Percentiles rank a stretch among this genome's conserved stretches.
phyloP scores from a whole-genome alignment of 2,329 filamentous ascomycete species.

The Botrytis byssoidea region DNA sequence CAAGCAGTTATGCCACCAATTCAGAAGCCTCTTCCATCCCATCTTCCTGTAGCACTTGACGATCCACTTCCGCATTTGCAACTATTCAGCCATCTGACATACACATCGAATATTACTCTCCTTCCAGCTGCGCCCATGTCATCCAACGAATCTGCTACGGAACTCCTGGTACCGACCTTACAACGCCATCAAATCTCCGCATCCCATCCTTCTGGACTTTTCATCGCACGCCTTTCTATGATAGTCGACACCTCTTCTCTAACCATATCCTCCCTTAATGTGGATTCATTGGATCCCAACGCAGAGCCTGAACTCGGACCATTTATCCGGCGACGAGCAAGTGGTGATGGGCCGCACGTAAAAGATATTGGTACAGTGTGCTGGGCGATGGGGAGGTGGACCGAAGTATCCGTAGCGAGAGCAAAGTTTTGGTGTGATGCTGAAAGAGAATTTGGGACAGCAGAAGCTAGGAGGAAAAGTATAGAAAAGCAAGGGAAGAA shows the following conservation, averaged over 20 bases:
- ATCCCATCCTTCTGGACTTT: constrained; percentile 50
- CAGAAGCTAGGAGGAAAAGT: constrained; percentile 35
- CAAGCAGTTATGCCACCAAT: constrained; percentile 39
- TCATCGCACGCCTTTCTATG: constrained; percentile 57
- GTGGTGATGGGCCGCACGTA: constrained; percentile 46
- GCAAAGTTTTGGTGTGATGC: constrained; percentile 62
- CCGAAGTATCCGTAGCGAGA: constrained; percentile 57
- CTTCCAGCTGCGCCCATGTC: constrained; percentile 40
- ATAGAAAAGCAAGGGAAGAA: constrained; percentile 25
- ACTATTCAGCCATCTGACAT: constrained; percentile 66
- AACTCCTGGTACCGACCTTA: constrained; percentile 40
- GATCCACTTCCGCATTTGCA: constrained; percentile 69
- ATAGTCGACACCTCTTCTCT: constrained; percentile 55
- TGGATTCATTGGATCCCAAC: constrained; percentile 56
- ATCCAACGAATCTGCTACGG: constrained; percentile 25
- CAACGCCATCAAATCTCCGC: constrained; percentile 57
- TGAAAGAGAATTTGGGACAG: constrained; percentile 47
- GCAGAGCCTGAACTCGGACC: constrained; percentile 58
- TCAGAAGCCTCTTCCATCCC: constrained; percentile 52
- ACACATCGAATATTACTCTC: constrained; percentile 54
- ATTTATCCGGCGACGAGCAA: constrained; percentile 43
- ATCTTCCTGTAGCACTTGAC: constrained; percentile 60
- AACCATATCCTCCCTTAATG: constrained; percentile 51
- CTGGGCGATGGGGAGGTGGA: constrained; percentile 70
- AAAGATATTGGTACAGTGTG: constrained; percentile 59